phyloP scores from a whole-genome alignment of 352 stramenopile species.

The Pythium plurisporium region DNA sequence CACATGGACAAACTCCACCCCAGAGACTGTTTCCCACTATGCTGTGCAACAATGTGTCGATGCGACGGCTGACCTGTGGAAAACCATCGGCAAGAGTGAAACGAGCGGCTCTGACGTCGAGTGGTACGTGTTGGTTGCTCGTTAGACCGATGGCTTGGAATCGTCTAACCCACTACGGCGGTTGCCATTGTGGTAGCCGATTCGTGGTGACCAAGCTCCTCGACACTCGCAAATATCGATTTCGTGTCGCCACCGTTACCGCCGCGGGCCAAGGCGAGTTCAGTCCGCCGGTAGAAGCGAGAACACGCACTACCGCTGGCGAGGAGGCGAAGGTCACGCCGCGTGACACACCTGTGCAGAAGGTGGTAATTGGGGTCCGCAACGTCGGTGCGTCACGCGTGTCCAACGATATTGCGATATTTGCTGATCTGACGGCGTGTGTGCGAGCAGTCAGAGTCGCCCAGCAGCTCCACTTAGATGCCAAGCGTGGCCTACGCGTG shows the following conservation, averaged over 20 bases:
- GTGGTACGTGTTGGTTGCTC: background rate
- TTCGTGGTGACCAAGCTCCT: constrained; percentile 18
- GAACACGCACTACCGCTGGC: background rate
- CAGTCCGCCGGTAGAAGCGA: constrained; percentile 1
- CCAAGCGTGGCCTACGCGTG: background rate
- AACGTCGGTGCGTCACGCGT: background rate
- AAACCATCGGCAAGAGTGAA: constrained; percentile 18
- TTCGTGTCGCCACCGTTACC: constrained; percentile 20
- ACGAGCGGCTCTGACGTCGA: background rate
- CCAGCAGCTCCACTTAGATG: background rate
- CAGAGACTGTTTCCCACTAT: constrained; percentile 4
- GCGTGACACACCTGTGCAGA: background rate
- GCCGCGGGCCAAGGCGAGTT: constrained; percentile 19
- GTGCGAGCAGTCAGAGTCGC: background rate
- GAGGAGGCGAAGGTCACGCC: background rate
- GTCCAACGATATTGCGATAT: no score
- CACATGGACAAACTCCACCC: background rate
- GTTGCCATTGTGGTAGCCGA: background rate
- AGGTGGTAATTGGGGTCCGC: background rate
- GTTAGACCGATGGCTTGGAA: background rate
- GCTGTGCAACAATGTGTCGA: constrained; percentile 28
- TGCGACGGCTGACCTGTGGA: constrained; percentile 19
- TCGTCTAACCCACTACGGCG: no score
- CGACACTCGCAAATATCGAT: constrained; percentile 23
- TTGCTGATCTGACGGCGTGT: no score